These are phyloP conservation scores for Salvia miltiorrhiza DNA, from an alignment of 257 asterid genomes.

Conservation along the genomic window DNA sequence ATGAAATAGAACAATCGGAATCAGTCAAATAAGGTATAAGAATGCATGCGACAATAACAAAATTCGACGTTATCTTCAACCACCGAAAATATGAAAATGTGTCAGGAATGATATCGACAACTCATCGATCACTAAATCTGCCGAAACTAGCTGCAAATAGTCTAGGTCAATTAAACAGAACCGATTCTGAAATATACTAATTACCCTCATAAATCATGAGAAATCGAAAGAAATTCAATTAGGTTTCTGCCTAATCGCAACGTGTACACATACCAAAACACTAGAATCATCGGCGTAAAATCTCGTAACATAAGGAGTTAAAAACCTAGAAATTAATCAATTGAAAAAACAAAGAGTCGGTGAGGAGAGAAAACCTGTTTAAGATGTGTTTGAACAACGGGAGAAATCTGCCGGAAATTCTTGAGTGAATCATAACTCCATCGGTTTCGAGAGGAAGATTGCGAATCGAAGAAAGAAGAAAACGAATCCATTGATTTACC, in stretches of 20 bases:
- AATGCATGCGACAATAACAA: not conserved
- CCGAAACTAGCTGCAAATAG: not conserved
- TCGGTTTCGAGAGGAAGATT: conserved; percentile 46
- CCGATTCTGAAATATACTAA: not conserved
- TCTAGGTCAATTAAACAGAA: not conserved
- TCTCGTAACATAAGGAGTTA: not conserved
- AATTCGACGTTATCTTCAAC: not conserved
- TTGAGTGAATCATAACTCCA: conserved; percentile 86
- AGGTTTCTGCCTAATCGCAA: not conserved
- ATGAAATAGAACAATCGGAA: not conserved
- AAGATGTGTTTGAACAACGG: conserved; percentile 85
- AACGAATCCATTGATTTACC: conserved; percentile 60
- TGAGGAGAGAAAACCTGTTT: conserved; percentile 47
- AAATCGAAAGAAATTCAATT: not conserved
- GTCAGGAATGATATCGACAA: not conserved
- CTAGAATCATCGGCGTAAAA: not conserved
- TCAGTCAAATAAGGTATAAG: no score
- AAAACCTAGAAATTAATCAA: not conserved
- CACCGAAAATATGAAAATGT: not conserved
- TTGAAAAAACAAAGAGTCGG: not conserved
- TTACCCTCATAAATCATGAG: not conserved
- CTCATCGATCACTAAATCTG: not conserved
- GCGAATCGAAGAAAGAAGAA: conserved; percentile 62
- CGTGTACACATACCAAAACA: not conserved
- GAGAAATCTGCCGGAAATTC: conserved; percentile 88